Percentiles rank a stretch among this genome's conserved stretches.
Conservation (phyloP, 305 asterid genomes). For the Coffea humblotiana region DNA sequence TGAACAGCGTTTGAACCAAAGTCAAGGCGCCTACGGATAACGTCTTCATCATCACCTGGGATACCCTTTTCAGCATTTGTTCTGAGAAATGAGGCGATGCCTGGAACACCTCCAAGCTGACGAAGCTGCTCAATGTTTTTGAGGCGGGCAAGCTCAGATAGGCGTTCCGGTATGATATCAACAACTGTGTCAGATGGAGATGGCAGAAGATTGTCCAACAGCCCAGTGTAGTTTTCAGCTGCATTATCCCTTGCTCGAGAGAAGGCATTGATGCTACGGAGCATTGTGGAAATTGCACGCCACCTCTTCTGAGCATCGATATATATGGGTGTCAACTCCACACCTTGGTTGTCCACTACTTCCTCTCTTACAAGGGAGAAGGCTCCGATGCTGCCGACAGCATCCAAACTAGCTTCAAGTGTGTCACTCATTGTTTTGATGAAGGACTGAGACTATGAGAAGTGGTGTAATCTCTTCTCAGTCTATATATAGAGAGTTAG, state of each 20-base stretch:
- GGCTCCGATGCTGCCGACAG: not conserved
- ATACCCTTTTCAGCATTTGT: conserved; percentile 23
- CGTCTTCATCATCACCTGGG: conserved; percentile 9
- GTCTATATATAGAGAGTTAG: no score
- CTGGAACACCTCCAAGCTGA: conserved; percentile 18
- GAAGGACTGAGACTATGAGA: not conserved
- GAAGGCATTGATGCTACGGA: conserved; percentile 14
- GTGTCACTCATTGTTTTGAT: not conserved
- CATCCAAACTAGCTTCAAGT: not conserved
- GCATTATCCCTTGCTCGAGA: conserved; percentile 7
- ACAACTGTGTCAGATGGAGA: conserved; percentile 6
- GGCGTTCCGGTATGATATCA: conserved; percentile 11
- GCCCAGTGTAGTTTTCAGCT: not conserved
- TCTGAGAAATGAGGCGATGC: conserved; percentile 3
- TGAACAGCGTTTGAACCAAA: conserved; percentile 22
- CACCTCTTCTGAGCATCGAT: conserved; percentile 5
- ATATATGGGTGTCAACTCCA: not conserved
- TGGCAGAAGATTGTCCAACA: conserved; percentile 1
- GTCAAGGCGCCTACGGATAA: not conserved
- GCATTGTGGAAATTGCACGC: conserved; percentile 8
- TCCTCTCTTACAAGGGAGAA: conserved; percentile 3
- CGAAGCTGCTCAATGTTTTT: conserved; percentile 1
- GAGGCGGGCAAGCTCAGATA: conserved; percentile 14
- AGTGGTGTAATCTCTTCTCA: no score
- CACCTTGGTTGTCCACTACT: conserved; percentile 1